A percentile compares a stretch with the other conserved stretches of the same genome.
phyloP scores from a whole-genome alignment of 768 basidiomycete species.

The Rubroboletus pulcherrimus region DNA sequence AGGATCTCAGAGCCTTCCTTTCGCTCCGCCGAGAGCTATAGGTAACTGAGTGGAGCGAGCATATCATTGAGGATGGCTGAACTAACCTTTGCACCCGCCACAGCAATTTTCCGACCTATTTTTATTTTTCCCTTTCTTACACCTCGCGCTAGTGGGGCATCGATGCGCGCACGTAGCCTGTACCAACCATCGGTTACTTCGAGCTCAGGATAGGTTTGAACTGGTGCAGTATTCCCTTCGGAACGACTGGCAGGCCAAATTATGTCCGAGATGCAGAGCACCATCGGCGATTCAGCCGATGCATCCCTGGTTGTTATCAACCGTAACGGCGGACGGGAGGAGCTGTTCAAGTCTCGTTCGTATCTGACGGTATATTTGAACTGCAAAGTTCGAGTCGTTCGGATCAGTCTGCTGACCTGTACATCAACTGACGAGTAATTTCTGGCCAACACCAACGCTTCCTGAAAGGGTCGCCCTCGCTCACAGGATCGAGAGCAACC shows the following conservation, averaged over 20 bases:
- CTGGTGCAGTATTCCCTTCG: constrained; percentile 36
- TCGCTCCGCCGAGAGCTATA: constrained; percentile 61
- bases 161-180: constrained; percentile 70
- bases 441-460: constrained; percentile 82
- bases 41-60: neutral
- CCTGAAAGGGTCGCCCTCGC: constrained; percentile 41
- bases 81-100: constrained; percentile 76
- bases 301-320: constrained; percentile 82
- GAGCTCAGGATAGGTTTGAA: constrained; percentile 51
- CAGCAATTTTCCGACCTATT: constrained; percentile 79
- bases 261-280: constrained; percentile 79
- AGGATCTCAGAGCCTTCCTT: constrained; percentile 82
- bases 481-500: constrained; percentile 66
- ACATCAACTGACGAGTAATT: constrained; percentile 77
- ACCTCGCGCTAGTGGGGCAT: constrained; percentile 69
- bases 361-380: constrained; percentile 52
- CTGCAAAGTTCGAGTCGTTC: neutral
- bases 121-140: constrained; percentile 60
- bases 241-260: constrained; percentile 43
- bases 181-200: constrained; percentile 99
- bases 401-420: constrained; percentile 54
- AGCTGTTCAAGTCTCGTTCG: constrained; percentile 78
- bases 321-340: constrained; percentile 77
- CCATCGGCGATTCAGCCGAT: constrained; percentile 73
- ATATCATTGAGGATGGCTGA: neutral